Base-by-base conservation (phyloP, 2,329 filamentous ascomycete genomes). In the Neonectria ditissima region DNA sequence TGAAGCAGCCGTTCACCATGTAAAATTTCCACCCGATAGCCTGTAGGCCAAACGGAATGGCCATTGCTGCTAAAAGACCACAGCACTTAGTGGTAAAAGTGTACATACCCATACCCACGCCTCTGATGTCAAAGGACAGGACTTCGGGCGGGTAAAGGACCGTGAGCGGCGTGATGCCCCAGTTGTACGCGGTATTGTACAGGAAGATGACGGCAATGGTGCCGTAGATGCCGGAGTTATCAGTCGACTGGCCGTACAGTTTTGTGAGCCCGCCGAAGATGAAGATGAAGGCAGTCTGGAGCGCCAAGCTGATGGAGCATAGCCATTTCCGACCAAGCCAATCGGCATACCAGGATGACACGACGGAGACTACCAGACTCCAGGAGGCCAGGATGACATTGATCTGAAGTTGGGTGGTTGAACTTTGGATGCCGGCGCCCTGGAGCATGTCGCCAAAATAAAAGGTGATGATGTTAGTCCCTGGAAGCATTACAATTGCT, bases 171-270 rank as follows among this genome's bases (percentile, higher is more conserved):
- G 70, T 72, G 26, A 70, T 63, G 37, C 67, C 69, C 48, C 85
- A 75, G 3, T 80, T 81, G 74, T 82, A 87, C 26, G 82, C 77
- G 56, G 83, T 81, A 2, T 81, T 81, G 60, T 84, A 85, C 37
- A 86, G 73, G 73, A 85, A 86, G 45, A 86, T 83, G 60, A 83
- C 80, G 14, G 81, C 82, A 10, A 86, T 59, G 13, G 68, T 69
- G 24, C 62, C 65, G 48, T 70, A 71, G 43, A 69, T 60, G 7
- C 62, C 79, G 4, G 78, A 77, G 6, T 71, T 76, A 63, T 81
- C 74, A 7, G 69, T 74, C 20, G 76, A 78, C 5, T 41, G 70
- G 69, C 69, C 34, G 47, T 54, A 58, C 10, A 59, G 16, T 8
- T 57, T 55, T 18, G 63, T 65, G 18, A 65, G 20, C 10, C 24